Evolutionary conservation across 2,329 filamentous ascomycete species (phyloP).

Genomic region (Paecilomyces sp.): DNA sequence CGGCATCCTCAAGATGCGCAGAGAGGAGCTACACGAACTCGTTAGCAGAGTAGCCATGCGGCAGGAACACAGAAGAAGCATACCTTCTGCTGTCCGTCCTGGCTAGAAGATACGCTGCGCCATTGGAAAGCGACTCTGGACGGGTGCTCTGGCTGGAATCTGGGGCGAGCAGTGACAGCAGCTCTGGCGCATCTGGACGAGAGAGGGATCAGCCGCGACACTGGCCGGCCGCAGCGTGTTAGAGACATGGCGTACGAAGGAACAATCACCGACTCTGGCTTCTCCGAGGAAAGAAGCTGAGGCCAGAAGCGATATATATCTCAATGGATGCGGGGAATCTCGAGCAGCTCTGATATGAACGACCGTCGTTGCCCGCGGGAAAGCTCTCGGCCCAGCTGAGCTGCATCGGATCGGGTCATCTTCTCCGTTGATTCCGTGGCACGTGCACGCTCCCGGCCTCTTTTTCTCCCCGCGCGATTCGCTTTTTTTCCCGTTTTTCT

Average conservation of each 20-base stretch:
- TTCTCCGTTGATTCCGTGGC: not conserved
- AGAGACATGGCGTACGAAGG: constrained; percentile 21
- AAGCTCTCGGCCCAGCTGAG: constrained; percentile 17
- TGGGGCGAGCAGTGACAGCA: constrained; percentile 11
- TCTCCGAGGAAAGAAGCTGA: not conserved
- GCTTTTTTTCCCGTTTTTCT: constrained; percentile 9
- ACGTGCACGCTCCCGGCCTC: constrained; percentile 5
- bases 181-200: constrained; percentile 23
- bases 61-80: constrained; percentile 1
- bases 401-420: not conserved
- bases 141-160: constrained; percentile 12
- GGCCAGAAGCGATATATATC: constrained; percentile 13
- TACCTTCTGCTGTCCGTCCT: constrained; percentile 37
- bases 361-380: constrained; percentile 29
- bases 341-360: constrained; percentile 9
- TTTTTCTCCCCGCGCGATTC: constrained; percentile 12
- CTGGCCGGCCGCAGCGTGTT: constrained; percentile 29
- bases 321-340: constrained; percentile 1
- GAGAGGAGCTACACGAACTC: constrained; percentile 60
- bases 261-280: not conserved
- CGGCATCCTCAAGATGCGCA: constrained; percentile 71
- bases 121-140: constrained; percentile 20
- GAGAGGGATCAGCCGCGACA: constrained; percentile 23
- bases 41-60: constrained; percentile 3
- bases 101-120: constrained; percentile 31